A percentile compares a stretch with the other conserved stretches of the same genome.
phyloP scores from a whole-genome alignment of 2,329 filamentous ascomycete species.

The Ophiostoma ulmi region DNA sequence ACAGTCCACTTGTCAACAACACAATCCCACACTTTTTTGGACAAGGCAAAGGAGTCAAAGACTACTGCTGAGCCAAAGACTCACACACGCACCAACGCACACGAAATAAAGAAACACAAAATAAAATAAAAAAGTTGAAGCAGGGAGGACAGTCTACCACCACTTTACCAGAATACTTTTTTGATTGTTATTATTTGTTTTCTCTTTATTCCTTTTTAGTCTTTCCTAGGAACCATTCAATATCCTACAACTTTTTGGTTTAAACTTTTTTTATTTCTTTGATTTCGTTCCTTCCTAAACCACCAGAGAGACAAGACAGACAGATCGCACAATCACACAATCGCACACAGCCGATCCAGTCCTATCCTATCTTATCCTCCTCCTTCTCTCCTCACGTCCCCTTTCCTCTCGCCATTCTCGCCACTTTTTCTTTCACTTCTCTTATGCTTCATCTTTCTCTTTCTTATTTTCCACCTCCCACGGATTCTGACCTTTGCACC shows the following conservation, averaged over 20 bases:
- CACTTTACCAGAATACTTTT: not conserved
- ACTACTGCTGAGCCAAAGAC: slow-evolving; percentile 9
- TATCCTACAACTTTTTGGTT: not conserved
- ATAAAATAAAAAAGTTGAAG: not conserved
- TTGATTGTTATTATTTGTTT: not conserved
- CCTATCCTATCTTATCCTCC: not conserved
- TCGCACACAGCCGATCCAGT: slow-evolving; percentile 7
- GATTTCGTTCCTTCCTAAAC: not conserved
- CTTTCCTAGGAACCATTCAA: not conserved
- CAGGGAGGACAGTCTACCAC: not conserved
- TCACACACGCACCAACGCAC: slow-evolving; percentile 10
- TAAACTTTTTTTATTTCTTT: slow-evolving; percentile 11
- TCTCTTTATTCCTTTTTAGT: not conserved
- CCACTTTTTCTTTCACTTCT: not conserved
- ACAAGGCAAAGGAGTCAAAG: slow-evolving; percentile 7
- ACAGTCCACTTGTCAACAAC: slow-evolving; percentile 13
- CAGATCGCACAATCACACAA: slow-evolving; percentile 16
- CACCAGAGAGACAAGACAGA: not conserved
- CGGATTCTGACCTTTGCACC: not conserved
- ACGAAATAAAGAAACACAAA: slow-evolving; percentile 12
- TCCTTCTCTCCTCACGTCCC: slow-evolving; percentile 4
- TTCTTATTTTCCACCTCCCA: not conserved
- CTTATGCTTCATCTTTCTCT: not conserved
- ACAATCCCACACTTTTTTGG: slow-evolving; percentile 18
- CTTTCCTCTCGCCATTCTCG: not conserved